Percentiles rank a stretch among this genome's conserved stretches.
Evolutionary conservation across 768 basidiomycete genomes (phyloP).

Genomic region (Trametes cinnabarina): DNA sequence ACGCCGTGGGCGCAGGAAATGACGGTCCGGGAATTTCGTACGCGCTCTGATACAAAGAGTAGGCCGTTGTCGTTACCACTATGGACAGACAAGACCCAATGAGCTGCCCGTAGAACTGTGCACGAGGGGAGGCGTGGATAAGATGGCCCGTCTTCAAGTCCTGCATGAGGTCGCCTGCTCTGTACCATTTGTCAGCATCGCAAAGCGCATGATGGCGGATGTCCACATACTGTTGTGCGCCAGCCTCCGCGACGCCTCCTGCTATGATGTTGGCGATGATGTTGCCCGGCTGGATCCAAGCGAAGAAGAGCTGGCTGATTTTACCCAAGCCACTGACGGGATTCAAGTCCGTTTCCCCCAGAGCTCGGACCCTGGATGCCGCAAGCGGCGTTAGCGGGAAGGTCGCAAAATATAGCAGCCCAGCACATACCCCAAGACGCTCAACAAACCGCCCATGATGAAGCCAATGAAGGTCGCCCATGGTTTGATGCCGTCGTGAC

Average conservation of each 20-base stretch:
- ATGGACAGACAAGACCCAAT: constrained; percentile 89
- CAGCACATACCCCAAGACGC: constrained; percentile 74
- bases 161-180: constrained; percentile 97
- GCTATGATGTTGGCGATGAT: constrained; percentile 98
- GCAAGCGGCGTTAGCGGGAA: not conserved
- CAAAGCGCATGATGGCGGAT: not conserved
- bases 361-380: constrained; percentile 71
- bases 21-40: constrained; percentile 90
- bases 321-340: constrained; percentile 93
- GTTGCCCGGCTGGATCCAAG: constrained; percentile 91
- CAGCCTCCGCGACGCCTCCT: constrained; percentile 93
- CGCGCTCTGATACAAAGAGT: constrained; percentile 79
- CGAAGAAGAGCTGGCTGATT: constrained; percentile 91
- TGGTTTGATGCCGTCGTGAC: constrained; percentile 86
- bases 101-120: constrained; percentile 92
- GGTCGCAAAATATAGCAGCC: not conserved
- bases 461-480: constrained; percentile 93
- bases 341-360: constrained; percentile 95
- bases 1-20: constrained; percentile 95
- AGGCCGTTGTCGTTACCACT: constrained; percentile 84
- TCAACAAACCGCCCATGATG: constrained; percentile 76
- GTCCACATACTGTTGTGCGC: constrained; percentile 77
- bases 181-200: constrained; percentile 29
- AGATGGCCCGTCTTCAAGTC: constrained; percentile 96
- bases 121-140: constrained; percentile 86